Conservation (phyloP, 73 alveolate species). For the Stentor coeruleus region DNA sequence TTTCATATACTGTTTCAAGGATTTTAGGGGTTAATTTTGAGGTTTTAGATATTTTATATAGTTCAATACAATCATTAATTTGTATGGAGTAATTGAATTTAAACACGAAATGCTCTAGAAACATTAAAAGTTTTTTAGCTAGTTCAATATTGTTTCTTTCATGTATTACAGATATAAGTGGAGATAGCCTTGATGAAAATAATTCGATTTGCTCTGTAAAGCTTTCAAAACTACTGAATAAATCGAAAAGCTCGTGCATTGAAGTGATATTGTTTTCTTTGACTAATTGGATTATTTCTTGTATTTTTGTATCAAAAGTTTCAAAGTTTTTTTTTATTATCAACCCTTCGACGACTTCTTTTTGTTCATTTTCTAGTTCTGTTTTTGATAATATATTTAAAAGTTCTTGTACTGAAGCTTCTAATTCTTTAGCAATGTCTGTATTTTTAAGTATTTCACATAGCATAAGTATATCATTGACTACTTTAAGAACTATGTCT, state of each 20-base stretch:
- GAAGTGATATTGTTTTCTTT: neutral
- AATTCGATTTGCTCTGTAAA: neutral
- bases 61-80: neutral
- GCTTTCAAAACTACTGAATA: neutral
- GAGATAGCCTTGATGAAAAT: neutral
- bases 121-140: neutral
- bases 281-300: neutral
- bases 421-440: constrained; percentile 1
- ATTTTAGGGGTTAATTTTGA: neutral
- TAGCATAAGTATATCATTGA: neutral
- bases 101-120: neutral
- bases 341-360: neutral
- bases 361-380: neutral
- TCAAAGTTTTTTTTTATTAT: neutral
- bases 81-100: neutral
- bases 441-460: neutral
- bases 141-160: neutral
- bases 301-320: neutral
- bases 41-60: neutral
- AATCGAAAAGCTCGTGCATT: neutral
- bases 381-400: neutral
- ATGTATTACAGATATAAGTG: neutral
- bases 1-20: neutral
- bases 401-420: neutral
- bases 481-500: too few relatives aligned